phyloP scores from a whole-genome alignment of 352 stramenopile genomes.

The Paralagenidium karlingii region DNA sequence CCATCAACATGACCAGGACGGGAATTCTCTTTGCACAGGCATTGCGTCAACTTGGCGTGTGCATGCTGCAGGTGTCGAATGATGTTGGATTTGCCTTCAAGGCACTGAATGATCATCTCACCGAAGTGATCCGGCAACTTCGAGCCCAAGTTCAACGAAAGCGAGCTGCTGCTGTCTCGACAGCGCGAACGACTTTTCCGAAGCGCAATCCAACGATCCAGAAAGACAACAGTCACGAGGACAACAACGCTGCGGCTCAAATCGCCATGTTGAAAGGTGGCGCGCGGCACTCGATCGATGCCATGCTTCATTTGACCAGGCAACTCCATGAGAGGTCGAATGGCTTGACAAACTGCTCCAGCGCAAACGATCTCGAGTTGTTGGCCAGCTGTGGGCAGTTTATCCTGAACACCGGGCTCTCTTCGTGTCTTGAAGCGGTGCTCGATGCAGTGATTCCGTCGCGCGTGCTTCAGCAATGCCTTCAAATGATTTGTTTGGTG shows the following conservation, averaged over 20 bases:
- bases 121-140: too few relatives aligned
- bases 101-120: conserved; percentile 25
- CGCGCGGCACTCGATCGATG: too few relatives aligned
- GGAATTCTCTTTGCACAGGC: conserved; percentile 23
- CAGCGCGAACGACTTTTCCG: too few relatives aligned
- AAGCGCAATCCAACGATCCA: conserved; percentile 6
- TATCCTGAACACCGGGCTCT: conserved; percentile 26
- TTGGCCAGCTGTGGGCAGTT: conserved; percentile 22
- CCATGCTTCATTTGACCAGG: conserved; percentile 27
- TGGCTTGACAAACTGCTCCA: conserved; percentile 3
- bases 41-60: conserved; percentile 25
- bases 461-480: too few relatives aligned
- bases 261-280: background rate
- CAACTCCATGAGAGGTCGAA: conserved; percentile 12
- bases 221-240: background rate
- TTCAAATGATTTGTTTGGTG: too few relatives aligned
- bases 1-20: conserved; percentile 9
- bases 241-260: background rate
- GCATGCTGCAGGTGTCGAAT: conserved; percentile 27
- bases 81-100: conserved; percentile 41
- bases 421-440: conserved; percentile 25
- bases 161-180: too few relatives aligned
- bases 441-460: too few relatives aligned
- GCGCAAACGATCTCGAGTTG: conserved; percentile 9
- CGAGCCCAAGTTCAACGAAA: too few relatives aligned